A percentile compares a stretch with the other conserved stretches of the same genome.
Evolutionary conservation across 2,329 filamentous ascomycete genomes (phyloP).

Genomic region (Neonectria punicea): DNA sequence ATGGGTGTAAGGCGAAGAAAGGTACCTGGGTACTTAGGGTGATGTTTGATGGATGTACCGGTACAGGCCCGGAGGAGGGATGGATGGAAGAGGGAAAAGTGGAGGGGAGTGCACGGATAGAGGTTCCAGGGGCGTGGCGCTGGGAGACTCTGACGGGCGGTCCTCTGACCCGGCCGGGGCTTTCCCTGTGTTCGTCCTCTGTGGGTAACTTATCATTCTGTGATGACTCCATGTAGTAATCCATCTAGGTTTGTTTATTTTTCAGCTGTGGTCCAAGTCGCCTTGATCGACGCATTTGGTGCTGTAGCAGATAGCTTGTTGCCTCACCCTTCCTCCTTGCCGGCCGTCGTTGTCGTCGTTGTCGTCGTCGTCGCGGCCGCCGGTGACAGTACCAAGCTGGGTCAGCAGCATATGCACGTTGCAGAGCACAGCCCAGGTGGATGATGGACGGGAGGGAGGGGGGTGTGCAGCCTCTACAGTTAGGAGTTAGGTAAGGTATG

Average conservation of each 20-base stretch:
- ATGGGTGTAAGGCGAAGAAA: neutral
- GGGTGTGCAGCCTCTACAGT: neutral
- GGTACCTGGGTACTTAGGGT: conserved; percentile 21
- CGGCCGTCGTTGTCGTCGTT: too few relatives aligned
- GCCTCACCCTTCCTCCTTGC: neutral
- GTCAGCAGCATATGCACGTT: conserved; percentile 27
- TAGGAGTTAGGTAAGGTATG: neutral
- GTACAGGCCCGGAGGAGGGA: conserved; percentile 17
- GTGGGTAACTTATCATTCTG: too few relatives aligned
- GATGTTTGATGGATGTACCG: conserved; percentile 31
- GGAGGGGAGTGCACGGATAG: conserved; percentile 12
- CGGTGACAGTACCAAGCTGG: conserved; percentile 3
- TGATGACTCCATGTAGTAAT: neutral
- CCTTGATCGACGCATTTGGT: conserved; percentile 11
- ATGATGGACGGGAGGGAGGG: neutral
- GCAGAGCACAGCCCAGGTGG: conserved; percentile 24
- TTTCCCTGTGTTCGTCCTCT: too few relatives aligned
- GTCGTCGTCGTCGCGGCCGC: neutral
- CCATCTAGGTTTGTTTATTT: neutral
- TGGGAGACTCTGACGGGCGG: neutral
- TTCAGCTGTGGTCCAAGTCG: neutral
- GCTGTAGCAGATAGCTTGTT: neutral
- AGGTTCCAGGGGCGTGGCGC: conserved; percentile 21
- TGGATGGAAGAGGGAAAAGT: too few relatives aligned
- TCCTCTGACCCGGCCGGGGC: neutral